Conservation (phyloP, 140 eudicot genomes). For the Flaveria floridana region DNA sequence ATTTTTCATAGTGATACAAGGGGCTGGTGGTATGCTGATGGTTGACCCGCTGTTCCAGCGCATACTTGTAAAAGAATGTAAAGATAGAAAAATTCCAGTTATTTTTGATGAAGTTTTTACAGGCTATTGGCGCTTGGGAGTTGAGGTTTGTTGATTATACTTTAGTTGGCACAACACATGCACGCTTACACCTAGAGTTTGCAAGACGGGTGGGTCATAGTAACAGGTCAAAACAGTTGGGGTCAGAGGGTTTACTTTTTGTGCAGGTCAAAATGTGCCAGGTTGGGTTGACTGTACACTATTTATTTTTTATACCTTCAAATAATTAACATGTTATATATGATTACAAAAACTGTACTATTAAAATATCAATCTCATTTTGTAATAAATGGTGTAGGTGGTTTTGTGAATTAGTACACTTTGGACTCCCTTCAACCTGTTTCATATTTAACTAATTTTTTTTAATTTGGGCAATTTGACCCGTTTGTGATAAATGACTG, state of each 20-base stretch:
- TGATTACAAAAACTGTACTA: slow-evolving; percentile 1
- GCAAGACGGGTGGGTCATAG: slow-evolving; percentile 2
- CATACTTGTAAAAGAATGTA: slow-evolving; percentile 73
- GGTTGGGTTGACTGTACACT: not conserved
- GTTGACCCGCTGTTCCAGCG: slow-evolving; percentile 94
- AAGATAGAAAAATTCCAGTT: slow-evolving; percentile 66
- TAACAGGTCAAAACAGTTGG: slow-evolving; percentile 17
- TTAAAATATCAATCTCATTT: not conserved
- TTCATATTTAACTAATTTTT: not conserved
- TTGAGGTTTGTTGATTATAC: slow-evolving; percentile 56
- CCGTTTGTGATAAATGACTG: slow-evolving; percentile 7
- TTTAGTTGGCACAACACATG: not conserved
- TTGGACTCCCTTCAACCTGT: not conserved
- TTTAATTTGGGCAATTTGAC: not conserved
- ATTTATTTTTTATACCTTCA: not conserved
- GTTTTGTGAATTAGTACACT: not conserved
- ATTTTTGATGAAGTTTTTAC: slow-evolving; percentile 97
- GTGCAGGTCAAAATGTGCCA: not conserved
- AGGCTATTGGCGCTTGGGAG: slow-evolving; percentile 97
- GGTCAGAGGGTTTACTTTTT: not conserved
- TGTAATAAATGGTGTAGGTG: not conserved
- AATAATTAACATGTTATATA: not conserved
- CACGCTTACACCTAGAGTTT: slow-evolving; percentile 3
- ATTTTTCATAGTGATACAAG: slow-evolving; percentile 67
- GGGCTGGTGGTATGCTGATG: slow-evolving; percentile 97